Conservation (phyloP, 345 rosid genomes). For the Gossypium thurberi region DNA sequence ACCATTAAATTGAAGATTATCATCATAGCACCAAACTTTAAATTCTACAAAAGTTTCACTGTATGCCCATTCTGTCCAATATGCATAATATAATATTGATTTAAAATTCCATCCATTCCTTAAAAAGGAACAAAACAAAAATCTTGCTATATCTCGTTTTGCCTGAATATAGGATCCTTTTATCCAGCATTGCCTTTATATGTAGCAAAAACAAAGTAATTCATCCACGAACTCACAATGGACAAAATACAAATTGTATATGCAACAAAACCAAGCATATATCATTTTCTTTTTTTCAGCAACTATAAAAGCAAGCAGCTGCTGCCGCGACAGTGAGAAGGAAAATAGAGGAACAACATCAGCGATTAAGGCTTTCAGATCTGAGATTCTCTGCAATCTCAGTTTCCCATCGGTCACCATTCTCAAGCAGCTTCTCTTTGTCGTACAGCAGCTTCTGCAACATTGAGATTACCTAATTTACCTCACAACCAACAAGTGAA, state of each 20-base stretch:
- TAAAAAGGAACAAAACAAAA: conserved; percentile 21
- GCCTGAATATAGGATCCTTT: not conserved
- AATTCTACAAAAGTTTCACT: too few relatives aligned
- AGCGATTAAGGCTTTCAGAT: conserved; percentile 92
- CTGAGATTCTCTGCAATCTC: conserved; percentile 97
- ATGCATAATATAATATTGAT: too few relatives aligned
- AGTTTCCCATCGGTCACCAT: conserved; percentile 97
- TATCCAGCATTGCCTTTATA: conserved; percentile 3
- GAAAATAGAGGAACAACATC: conserved; percentile 12
- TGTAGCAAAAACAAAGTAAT: conserved; percentile 9
- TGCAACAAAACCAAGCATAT: conserved; percentile 12
- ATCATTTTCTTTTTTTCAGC: conserved; percentile 21
- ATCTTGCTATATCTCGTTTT: conserved; percentile 25
- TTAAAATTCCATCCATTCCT: not conserved
- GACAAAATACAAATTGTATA: conserved; percentile 3
- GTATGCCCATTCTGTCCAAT: too few relatives aligned
- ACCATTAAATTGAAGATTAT: too few relatives aligned
- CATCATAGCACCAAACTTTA: too few relatives aligned
- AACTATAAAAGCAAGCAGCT: not conserved
- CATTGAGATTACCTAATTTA: not conserved
- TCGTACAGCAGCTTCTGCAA: conserved; percentile 85
- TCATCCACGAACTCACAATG: not conserved
- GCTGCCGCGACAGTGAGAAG: not conserved
- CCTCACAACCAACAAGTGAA: not conserved
- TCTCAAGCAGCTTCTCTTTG: conserved; percentile 96